These are phyloP conservation scores for Nothophoma quercina DNA, from an alignment of 2,329 filamentous ascomycete genomes.

Conservation along the genomic window DNA sequence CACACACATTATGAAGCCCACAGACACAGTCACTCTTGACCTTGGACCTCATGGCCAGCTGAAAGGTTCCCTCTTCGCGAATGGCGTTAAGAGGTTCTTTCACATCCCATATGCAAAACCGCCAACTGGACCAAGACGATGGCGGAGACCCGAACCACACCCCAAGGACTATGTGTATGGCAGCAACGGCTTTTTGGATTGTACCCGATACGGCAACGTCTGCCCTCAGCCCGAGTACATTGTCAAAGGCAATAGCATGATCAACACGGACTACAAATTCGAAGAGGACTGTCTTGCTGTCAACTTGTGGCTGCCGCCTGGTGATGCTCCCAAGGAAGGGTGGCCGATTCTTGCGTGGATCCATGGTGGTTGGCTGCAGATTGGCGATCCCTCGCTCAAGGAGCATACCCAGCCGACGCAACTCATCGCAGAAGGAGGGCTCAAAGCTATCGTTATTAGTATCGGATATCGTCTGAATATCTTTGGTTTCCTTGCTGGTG, in stretches of 20 bases:
- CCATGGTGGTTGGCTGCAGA: constrained; percentile 14
- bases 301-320: constrained; percentile 9
- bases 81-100: constrained; percentile 12
- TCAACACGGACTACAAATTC: constrained; percentile 5
- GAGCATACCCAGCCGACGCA: constrained; percentile 12
- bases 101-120: constrained; percentile 11
- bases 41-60: constrained; percentile 11
- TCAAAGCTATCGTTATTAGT: constrained; percentile 12
- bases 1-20: constrained; percentile 9
- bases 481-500: constrained; percentile 16
- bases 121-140: constrained; percentile 6
- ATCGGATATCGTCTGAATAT: constrained; percentile 18
- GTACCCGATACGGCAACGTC: constrained; percentile 11
- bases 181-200: constrained; percentile 5
- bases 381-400: constrained; percentile 8
- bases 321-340: constrained; percentile 3
- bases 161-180: constrained; percentile 8
- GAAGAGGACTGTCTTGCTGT: constrained; percentile 14
- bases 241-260: constrained; percentile 4
- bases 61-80: not conserved
- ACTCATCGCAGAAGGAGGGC: constrained; percentile 9
- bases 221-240: constrained; percentile 13
- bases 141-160: constrained; percentile 9
- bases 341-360: constrained; percentile 17
- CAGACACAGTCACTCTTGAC: constrained; percentile 4